Conservation (phyloP, 2,329 filamentous ascomycete species). For the Phialophora verrucosa region DNA sequence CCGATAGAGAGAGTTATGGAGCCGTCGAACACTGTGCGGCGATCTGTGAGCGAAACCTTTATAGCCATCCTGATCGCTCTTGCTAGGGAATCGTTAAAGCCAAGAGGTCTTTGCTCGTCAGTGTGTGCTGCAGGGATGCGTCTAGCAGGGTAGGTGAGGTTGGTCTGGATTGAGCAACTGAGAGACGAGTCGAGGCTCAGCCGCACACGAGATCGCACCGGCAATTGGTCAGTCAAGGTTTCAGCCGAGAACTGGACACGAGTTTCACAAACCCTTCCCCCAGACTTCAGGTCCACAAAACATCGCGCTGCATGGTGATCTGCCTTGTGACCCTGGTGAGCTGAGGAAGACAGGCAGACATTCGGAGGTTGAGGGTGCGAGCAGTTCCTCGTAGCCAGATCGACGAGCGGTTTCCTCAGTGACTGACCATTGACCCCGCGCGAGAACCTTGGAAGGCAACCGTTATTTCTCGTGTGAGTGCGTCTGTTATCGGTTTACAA, state of each 20-base stretch:
- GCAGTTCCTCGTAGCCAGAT: not conserved
- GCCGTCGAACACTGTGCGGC: not conserved
- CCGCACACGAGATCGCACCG: not conserved
- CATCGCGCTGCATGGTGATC: not conserved
- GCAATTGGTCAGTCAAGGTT: conserved; percentile 1
- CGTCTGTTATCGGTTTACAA: not conserved
- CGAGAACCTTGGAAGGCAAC: not conserved
- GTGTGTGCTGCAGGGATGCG: not conserved
- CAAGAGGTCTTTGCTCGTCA: not conserved
- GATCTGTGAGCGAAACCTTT: not conserved
- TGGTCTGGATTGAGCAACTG: not conserved
- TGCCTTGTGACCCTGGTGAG: conserved; percentile 3
- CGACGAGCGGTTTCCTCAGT: not conserved
- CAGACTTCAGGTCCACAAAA: not conserved
- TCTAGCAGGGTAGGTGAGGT: not conserved
- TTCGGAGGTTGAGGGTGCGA: not conserved
- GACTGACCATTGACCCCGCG: not conserved
- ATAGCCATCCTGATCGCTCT: not conserved
- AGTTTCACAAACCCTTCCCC: not conserved
- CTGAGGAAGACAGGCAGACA: not conserved
- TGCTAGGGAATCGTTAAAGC: not conserved
- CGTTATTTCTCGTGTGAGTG: not conserved
- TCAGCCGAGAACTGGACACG: conserved; percentile 2
- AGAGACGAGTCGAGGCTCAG: not conserved
- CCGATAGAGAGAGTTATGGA: not conserved